Evolutionary conservation across 495 filamentous ascomycete genomes (phyloP), one percentile per base, ranked within the genome.

Genomic region (Cenococcum geophilum): DNA sequence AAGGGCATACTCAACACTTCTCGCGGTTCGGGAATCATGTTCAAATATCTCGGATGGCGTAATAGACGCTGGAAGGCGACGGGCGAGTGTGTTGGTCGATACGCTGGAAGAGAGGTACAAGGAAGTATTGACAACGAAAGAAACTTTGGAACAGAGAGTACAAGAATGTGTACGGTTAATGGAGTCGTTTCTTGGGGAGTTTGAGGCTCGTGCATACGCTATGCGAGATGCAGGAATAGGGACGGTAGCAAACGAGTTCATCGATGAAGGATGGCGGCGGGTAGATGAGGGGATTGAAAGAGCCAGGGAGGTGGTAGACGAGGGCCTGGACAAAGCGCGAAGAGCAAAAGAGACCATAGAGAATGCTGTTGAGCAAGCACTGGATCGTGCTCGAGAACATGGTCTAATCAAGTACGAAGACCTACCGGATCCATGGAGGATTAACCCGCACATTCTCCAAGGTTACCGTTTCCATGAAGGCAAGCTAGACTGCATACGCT

Each of bases 391-490:
- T 14, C 80, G 86, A 57, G 87, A 96, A 71, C 78, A 88, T 36
- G 88, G 92, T 22, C 76, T 97, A 34, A 88, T 99, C 66, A 82
- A 82, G 43, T 97, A 96, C 74, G 84, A 91, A 34, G 90, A 96
- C 57, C 80, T 99, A 1, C 93, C 93, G 5, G 76, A 89, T 12
- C 93, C 93, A 1, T 99, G 93, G 93, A 82, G 88, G 50, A 83
- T 96, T 58, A 99, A 99, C 74, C 91, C 92, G 5, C 89, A 97
- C 75, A 97, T 99, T 71, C 76, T 84, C 22, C 79, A 78, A 11
- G 93, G 93, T 36, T 99, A 99, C 70, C 92, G 93, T 40, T 99
- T 99, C 77, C 88, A 82, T 57, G 86, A 92, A 59, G 87, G 86
- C 53, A 95, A 95, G 72, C 69, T 90, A 54, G 92, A 89, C 47